Percentiles rank a stretch among this genome's conserved stretches.
phyloP scores from a whole-genome alignment of 257 asterid genomes.

The Leonotis leonurus region DNA sequence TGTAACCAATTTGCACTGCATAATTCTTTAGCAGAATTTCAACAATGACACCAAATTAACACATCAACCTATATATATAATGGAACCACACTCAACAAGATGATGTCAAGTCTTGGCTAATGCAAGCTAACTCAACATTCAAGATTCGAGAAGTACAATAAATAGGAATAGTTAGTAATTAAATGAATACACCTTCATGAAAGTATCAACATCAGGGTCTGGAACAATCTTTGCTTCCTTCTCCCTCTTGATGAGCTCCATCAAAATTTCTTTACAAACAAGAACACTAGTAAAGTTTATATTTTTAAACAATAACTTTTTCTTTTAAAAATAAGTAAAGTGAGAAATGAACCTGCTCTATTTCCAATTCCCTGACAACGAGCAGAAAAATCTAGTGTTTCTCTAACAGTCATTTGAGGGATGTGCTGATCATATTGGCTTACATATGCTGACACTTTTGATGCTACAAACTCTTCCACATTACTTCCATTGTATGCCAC shows the following conservation, averaged over 20 bases:
- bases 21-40: no score
- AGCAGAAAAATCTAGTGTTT: slow-evolving; percentile 57
- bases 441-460: slow-evolving; percentile 60
- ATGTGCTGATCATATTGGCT: slow-evolving; percentile 62
- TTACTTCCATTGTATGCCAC: slow-evolving; percentile 52
- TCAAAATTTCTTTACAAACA: slow-evolving; percentile 38
- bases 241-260: slow-evolving; percentile 55
- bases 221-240: slow-evolving; percentile 62
- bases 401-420: slow-evolving; percentile 72
- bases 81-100: no score
- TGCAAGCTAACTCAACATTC: no score
- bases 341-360: slow-evolving; percentile 39
- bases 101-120: no score
- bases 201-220: slow-evolving; percentile 61
- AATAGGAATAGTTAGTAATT: no score
- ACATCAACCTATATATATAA: no score
- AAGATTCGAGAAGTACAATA: no score
- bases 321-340: no score
- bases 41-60: no score
- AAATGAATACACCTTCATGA: slow-evolving; percentile 67
- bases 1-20: no score
- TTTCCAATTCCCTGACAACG: slow-evolving; percentile 58
- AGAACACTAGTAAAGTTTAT: no score
- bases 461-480: slow-evolving; percentile 54
- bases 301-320: not conserved